Evolutionary conservation across 257 asterid species (phyloP).

Genomic region (Avicennia marina): DNA sequence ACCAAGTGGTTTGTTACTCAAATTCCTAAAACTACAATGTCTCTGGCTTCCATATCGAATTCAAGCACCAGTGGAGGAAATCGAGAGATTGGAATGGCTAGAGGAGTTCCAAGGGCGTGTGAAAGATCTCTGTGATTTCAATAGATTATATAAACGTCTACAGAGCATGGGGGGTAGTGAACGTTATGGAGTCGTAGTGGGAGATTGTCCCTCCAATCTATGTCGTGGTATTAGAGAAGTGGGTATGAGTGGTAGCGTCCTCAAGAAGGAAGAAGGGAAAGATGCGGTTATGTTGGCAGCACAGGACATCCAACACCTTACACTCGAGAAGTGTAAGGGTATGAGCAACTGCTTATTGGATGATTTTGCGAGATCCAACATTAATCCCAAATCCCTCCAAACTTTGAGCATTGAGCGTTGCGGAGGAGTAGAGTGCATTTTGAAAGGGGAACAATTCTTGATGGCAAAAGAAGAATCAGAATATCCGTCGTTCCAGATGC

Average conservation of each 20-base stretch:
- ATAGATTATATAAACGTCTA: too few relatives aligned
- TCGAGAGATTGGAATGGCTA: neutral
- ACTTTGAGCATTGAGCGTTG: neutral
- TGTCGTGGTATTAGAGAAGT: too few relatives aligned
- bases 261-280: neutral
- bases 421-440: constrained; percentile 3
- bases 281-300: neutral
- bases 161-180: too few relatives aligned
- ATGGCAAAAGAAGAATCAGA: neutral
- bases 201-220: too few relatives aligned
- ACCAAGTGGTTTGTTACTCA: neutral
- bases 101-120: neutral
- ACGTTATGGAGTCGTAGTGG: too few relatives aligned
- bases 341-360: constrained; percentile 15
- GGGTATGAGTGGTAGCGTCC: too few relatives aligned
- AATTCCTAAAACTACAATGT: neutral
- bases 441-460: neutral
- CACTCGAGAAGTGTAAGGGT: neutral
- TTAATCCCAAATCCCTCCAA: constrained; percentile 5
- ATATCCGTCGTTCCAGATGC: neutral
- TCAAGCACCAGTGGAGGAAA: neutral
- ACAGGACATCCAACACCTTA: neutral
- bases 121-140: neutral
- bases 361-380: constrained; percentile 1
- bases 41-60: neutral